Base-by-base conservation (phyloP, 2,329 filamentous ascomycete species). In the Chalaropsis ovoidea region DNA sequence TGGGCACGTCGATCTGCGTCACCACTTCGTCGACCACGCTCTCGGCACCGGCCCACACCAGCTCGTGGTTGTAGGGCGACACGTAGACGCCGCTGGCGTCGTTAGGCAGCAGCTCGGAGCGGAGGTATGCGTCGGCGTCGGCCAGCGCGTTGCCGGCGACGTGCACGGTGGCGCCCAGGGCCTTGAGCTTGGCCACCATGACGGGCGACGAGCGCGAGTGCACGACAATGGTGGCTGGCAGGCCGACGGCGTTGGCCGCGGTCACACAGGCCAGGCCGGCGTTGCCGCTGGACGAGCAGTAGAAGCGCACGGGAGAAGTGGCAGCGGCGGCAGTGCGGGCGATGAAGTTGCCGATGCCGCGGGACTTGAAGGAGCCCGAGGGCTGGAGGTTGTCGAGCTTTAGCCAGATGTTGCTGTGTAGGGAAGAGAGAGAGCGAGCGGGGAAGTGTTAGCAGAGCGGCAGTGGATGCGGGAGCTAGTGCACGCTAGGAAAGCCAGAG, bases 331-430 rank as follows among this genome's bases (percentile, higher is more conserved):
- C 64, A 19, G 61, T 56, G 17, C 45, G 42, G 45, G 61, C 65
- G 11, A 90, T 84, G 71, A 87, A 82, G 75, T 89, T 83, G 70
- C 88, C 88, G 70, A 92, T 84, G 65, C 87, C 88, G 70, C 83
- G 81, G 54, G 88, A 91, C 75, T 94, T 93, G 83, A 94, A 95
- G 17, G 88, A 91, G 69, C 88, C 88, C 7, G 86, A 87, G 7
- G 89, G 90, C 74, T 95, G 90, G 66, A 89, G 80, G 72, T 86
- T 88, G 71, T 94, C 89, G 67, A 93, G 83, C 74, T 94, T 94
- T 72, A 94, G 84, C 74, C 87, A 89, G 76, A 94, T 83, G 77
- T 87, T 85, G 78, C 88, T 80, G 68, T 52, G 17, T 10, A 39
- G 15, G 24, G 47, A 6, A n/a, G 19, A 62, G 35, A 65, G 56